Percentiles rank a stretch among this genome's conserved stretches.
Evolutionary conservation across 768 basidiomycete genomes (phyloP).

Genomic region (Thelephora ganbajun): DNA sequence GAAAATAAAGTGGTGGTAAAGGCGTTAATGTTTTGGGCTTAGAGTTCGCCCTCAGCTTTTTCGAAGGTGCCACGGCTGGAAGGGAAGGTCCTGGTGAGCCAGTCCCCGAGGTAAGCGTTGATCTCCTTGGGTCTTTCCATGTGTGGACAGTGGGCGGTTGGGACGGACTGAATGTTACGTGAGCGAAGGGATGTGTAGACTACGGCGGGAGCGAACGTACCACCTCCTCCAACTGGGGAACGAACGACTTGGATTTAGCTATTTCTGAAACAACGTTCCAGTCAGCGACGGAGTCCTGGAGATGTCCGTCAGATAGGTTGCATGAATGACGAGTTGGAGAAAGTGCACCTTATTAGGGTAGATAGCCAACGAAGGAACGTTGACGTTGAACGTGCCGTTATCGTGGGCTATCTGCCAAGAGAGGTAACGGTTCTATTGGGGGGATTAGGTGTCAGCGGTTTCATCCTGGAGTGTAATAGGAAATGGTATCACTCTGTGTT

Average conservation of each 20-base stretch:
- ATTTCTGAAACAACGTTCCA: slow-evolving; percentile 21
- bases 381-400: slow-evolving; percentile 30
- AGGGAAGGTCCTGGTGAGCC: slow-evolving; percentile 24
- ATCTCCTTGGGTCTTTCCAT: slow-evolving; percentile 41
- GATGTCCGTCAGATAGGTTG: neutral
- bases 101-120: slow-evolving; percentile 36
- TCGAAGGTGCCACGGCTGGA: neutral
- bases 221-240: slow-evolving; percentile 22
- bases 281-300: slow-evolving; percentile 30
- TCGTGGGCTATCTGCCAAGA: slow-evolving; percentile 23
- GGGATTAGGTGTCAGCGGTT: neutral
- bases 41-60: too few relatives aligned
- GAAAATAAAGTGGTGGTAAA: too few relatives aligned
- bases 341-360: slow-evolving; percentile 23
- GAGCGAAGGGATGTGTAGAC: neutral
- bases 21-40: too few relatives aligned
- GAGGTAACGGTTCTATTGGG: slow-evolving; percentile 23
- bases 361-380: slow-evolving; percentile 26
- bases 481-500: slow-evolving; percentile 26
- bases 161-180: slow-evolving; percentile 24
- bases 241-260: slow-evolving; percentile 15
- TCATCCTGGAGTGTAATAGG: neutral
- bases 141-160: slow-evolving; percentile 55
- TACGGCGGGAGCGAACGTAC: slow-evolving; percentile 10
- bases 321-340: neutral